These are phyloP conservation scores for Vitis hybrid DNA, from an alignment of 177 flowering plant genomes.

Conservation along the genomic window DNA sequence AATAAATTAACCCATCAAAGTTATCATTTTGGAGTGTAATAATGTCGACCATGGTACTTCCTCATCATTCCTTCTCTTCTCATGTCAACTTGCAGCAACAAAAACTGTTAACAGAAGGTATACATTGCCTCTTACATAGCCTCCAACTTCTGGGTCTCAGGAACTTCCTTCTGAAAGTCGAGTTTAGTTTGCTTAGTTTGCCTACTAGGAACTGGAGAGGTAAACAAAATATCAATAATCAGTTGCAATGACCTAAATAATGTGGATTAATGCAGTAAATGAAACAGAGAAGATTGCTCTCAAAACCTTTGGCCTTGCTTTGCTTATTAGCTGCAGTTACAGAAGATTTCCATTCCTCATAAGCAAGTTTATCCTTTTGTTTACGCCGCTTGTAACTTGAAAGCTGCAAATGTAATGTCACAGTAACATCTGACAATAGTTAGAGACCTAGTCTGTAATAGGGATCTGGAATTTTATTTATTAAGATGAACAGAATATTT, in stretches of 20 bases:
- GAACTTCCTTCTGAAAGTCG: slow-evolving; percentile 39
- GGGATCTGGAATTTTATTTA: background rate
- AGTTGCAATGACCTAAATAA: background rate
- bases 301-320: slow-evolving; percentile 47
- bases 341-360: slow-evolving; percentile 75
- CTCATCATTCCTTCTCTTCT: background rate
- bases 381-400: slow-evolving; percentile 72
- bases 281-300: background rate
- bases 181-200: slow-evolving; percentile 49
- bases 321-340: slow-evolving; percentile 57
- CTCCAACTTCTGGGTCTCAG: slow-evolving; percentile 30
- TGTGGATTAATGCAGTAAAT: background rate
- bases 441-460: background rate
- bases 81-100: background rate
- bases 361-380: slow-evolving; percentile 45
- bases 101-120: background rate
- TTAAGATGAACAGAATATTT: background rate
- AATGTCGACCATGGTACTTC: background rate
- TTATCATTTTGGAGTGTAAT: background rate
- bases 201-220: slow-evolving; percentile 30
- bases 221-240: background rate
- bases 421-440: background rate
- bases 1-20: background rate
- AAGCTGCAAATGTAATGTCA: slow-evolving; percentile 37
- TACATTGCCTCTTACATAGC: slow-evolving; percentile 23